These are phyloP conservation scores for Gryganskiella cystojenkinii DNA, from an alignment of 192 early-diverging fungal genomes.

Conservation along the genomic window DNA sequence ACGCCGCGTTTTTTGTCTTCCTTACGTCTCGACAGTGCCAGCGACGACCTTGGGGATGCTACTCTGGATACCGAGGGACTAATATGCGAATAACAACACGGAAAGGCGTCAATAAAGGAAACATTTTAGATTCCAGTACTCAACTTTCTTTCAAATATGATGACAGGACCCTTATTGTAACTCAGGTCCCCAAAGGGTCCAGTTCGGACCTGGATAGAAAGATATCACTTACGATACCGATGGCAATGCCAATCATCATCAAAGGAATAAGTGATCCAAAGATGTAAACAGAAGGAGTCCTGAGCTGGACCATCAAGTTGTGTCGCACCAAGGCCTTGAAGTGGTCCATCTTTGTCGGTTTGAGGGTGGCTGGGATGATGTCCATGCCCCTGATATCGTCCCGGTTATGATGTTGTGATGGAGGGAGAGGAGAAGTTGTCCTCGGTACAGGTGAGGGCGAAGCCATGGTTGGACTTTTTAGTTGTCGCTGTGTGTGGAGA, in stretches of 20 bases:
- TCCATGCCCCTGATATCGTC: slow-evolving; percentile 36
- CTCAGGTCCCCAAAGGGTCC: not conserved
- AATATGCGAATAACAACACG: not conserved
- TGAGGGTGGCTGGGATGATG: slow-evolving; percentile 41
- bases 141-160: not conserved
- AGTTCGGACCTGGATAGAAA: not conserved
- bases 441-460: too few species aligned
- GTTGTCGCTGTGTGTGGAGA: too few species aligned
- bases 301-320: slow-evolving; percentile 31
- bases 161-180: not conserved
- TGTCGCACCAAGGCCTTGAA: slow-evolving; percentile 29
- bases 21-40: slow-evolving; percentile 34
- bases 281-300: slow-evolving; percentile 28
- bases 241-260: slow-evolving; percentile 39
- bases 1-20: not conserved
- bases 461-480: too few species aligned
- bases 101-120: not conserved
- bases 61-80: slow-evolving; percentile 49
- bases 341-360: slow-evolving; percentile 39
- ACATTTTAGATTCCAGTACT: slow-evolving; percentile 21
- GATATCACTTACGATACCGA: slow-evolving; percentile 46
- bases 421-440: not conserved
- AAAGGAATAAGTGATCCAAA: slow-evolving; percentile 39
- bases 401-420: slow-evolving; percentile 5
- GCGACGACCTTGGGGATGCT: slow-evolving; percentile 39